Percentiles rank a stretch among this genome's conserved stretches.
phyloP scores from a whole-genome alignment of 129 eudicot species.

The Lonicera japonica region DNA sequence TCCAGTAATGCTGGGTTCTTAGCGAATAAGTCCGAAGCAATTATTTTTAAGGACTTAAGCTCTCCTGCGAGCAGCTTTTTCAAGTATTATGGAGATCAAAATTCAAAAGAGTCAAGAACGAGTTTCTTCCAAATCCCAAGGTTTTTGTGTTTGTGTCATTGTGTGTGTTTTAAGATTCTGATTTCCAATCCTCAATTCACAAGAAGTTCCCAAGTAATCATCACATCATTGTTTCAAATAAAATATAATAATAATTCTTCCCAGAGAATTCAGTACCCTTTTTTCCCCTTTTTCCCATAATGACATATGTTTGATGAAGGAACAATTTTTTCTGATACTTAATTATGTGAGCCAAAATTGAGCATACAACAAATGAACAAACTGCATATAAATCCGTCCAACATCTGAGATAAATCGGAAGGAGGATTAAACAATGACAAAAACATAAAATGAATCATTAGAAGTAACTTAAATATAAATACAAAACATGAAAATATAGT shows the following conservation, averaged over 20 bases:
- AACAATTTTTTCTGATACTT: background rate
- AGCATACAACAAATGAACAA: background rate
- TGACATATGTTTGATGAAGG: background rate
- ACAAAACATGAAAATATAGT: background rate
- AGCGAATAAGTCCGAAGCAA: too few species aligned
- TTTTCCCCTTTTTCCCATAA: background rate
- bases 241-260: background rate
- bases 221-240: too few species aligned
- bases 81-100: too few species aligned
- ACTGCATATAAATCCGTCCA: background rate
- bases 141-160: too few species aligned
- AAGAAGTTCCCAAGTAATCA: too few species aligned
- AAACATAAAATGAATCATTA: background rate
- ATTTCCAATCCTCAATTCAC: too few species aligned
- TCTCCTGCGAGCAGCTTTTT: too few species aligned
- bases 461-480: background rate
- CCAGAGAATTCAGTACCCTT: background rate
- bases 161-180: too few species aligned
- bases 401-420: background rate
- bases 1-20: too few species aligned
- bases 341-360: background rate
- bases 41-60: too few species aligned
- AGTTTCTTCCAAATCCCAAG: too few species aligned
- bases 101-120: too few species aligned
- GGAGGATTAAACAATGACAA: background rate